phyloP scores from a whole-genome alignment of 2,329 filamentous ascomycete species.

The Alternaria alternata region DNA sequence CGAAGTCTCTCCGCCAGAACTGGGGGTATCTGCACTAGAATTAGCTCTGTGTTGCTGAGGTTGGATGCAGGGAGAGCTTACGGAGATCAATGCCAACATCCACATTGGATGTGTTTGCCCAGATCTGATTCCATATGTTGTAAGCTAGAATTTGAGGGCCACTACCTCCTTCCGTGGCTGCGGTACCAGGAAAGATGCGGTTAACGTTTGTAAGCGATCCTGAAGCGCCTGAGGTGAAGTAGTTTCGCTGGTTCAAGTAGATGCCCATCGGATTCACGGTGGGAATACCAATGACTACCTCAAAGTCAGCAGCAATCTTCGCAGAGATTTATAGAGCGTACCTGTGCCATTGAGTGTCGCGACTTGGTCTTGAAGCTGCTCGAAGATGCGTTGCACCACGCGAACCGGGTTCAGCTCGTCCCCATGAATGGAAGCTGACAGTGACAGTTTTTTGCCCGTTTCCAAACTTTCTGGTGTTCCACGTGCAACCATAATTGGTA shows the following conservation, averaged over 20 bases:
- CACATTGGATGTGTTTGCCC: conserved; percentile 50
- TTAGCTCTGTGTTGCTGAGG: background rate
- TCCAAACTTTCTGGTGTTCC: conserved; percentile 48
- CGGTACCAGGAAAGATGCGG: conserved; percentile 44
- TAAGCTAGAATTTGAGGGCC: conserved; percentile 40
- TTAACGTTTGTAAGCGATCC: conserved; percentile 49
- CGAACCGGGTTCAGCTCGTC: conserved; percentile 52
- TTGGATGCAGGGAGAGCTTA: conserved; percentile 8
- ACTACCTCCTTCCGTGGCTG: conserved; percentile 35
- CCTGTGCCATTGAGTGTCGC: conserved; percentile 48
- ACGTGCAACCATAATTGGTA: conserved; percentile 51
- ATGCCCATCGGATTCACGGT: conserved; percentile 52
- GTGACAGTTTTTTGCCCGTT: conserved; percentile 47
- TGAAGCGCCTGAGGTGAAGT: conserved; percentile 42
- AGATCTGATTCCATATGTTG: conserved; percentile 52
- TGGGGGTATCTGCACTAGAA: conserved; percentile 41
- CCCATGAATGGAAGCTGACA: conserved; percentile 51
- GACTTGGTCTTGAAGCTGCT: conserved; percentile 39
- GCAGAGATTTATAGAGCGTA: conserved; percentile 9
- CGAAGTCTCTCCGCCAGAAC: conserved; percentile 47
- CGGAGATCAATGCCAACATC: conserved; percentile 51
- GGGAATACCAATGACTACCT: conserved; percentile 49
- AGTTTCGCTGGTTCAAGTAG: conserved; percentile 52
- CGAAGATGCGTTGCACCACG: conserved; percentile 49
- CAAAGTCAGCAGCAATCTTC: conserved; percentile 4